Percentiles rank a stretch among this genome's conserved stretches.
phyloP scores from a whole-genome alignment of 192 early-diverging fungal species.

The Kappamyces sp. region DNA sequence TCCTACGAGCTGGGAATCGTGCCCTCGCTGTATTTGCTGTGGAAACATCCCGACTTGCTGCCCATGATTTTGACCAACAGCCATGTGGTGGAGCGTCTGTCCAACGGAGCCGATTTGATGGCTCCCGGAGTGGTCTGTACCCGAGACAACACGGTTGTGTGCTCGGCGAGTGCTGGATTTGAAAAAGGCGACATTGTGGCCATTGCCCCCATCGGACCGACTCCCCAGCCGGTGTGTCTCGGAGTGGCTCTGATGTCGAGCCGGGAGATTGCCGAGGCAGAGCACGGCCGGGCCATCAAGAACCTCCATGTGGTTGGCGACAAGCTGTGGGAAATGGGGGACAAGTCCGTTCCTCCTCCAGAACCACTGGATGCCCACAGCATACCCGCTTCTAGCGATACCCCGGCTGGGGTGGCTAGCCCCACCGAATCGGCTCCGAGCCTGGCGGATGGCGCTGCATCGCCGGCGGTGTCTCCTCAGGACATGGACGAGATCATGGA shows the following conservation, averaged over 20 bases:
- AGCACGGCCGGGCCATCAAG: conserved; percentile 74
- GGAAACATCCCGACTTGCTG: conserved; percentile 6
- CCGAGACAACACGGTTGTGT: background rate
- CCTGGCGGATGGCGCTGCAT: background rate
- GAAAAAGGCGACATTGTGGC: conserved; percentile 10
- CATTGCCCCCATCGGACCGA: background rate
- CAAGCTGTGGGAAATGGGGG: conserved; percentile 71
- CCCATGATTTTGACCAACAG: conserved; percentile 1
- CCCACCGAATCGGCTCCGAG: conserved; percentile 6
- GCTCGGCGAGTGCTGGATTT: background rate
- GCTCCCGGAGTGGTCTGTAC: conserved; percentile 12
- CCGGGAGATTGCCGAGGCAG: conserved; percentile 37
- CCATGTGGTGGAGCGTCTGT: background rate
- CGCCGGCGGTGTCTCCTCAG: conserved; percentile 2
- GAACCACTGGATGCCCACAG: conserved; percentile 21
- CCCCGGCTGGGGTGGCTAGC: conserved; percentile 1
- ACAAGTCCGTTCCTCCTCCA: conserved; percentile 53
- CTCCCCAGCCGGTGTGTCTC: conserved; percentile 2
- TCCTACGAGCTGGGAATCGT: background rate
- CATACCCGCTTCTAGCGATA: conserved; percentile 14
- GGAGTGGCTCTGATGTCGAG: conserved; percentile 7
- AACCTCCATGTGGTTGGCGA: conserved; percentile 73
- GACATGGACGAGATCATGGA: conserved; percentile 77
- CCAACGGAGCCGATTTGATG: conserved; percentile 17
- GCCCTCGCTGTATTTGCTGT: conserved; percentile 8